Evolutionary conservation across 208 protist species (phyloP), one percentile per base, ranked within the genome.

Genomic region (Leptomonas seymouri): DNA sequence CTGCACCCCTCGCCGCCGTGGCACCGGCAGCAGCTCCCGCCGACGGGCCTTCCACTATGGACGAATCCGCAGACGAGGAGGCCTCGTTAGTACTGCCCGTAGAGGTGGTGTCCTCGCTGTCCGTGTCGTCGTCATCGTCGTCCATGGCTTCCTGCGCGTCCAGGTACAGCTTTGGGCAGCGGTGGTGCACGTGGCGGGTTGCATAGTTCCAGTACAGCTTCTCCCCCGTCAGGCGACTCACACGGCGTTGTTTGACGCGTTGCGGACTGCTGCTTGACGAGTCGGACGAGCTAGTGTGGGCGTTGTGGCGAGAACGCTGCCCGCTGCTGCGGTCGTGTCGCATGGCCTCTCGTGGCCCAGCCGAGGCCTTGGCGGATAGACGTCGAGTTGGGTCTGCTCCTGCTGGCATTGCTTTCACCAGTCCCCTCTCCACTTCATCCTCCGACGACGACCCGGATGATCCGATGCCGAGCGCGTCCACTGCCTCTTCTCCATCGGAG

Each of bases 121-220:
- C 70, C 21, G 34, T 45, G 18, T 70, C 65, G 4, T 72, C 71
- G 4, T 75, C 70, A 21, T 76, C 73, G 27, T 79, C 72, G 28
- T 85, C 80, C 8, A 66, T 71, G 56, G 62, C 68, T 60, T 67
- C 64, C 20, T 59, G 56, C 5, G 74, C 73, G 69, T 86, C 73
- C 20, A 86, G 74, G 70, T 82, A 75, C 25, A 86, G 72, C 70
- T 74, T 76, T 7, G 76, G 76, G 72, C 81, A 86, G 20, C 81
- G 76, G 56, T 86, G 81, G 56, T 81, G 76, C 18, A 86, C 81
- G 67, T 86, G 76, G 41, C 81, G 81, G 21, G 81, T 86, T 16
- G 73, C 71, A 65, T 82, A 69, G 46, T 70, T 71, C 59, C 77
- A 67, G 69, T 82, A 81, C 27, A 79, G 67, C 66, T 66, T 62